phyloP scores from a whole-genome alignment of 2,329 filamentous ascomycete species.

The Cladosporium phlei region DNA sequence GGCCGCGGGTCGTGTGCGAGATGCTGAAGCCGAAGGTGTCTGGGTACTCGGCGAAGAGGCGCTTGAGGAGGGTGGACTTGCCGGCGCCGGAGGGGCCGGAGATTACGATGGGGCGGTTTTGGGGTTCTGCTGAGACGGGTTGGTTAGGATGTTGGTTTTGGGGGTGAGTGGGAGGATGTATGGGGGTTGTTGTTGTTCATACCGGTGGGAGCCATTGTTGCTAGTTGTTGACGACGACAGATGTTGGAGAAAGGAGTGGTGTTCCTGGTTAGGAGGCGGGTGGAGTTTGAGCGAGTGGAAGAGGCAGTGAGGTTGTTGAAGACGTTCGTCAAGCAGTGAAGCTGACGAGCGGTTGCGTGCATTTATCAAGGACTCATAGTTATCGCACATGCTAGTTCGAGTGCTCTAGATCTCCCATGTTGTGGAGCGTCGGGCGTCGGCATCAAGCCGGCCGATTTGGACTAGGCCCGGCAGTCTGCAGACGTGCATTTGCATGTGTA shows the following conservation, averaged over 20 bases:
- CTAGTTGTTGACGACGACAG: constrained; percentile 6
- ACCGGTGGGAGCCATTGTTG: constrained; percentile 20
- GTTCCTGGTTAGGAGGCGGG: neutral
- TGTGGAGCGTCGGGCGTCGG: neutral
- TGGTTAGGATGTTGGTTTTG: constrained; percentile 9
- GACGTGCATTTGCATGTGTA: too few species aligned
- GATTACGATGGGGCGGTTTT: constrained; percentile 62
- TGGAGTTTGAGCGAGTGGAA: too few species aligned
- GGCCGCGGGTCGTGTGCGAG: constrained; percentile 70
- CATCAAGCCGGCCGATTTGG: too few species aligned
- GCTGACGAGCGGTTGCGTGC: constrained; percentile 16
- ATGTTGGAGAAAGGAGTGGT: neutral
- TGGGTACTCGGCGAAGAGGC: constrained; percentile 62
- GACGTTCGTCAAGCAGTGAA: constrained; percentile 19
- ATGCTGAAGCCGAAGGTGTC: constrained; percentile 61
- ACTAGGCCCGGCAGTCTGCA: too few species aligned
- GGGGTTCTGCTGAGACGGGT: constrained; percentile 8
- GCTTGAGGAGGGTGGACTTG: constrained; percentile 74
- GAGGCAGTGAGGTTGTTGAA: too few species aligned
- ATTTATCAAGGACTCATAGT: neutral
- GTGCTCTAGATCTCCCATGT: neutral
- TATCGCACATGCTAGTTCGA: neutral
- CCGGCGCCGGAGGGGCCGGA: constrained; percentile 75
- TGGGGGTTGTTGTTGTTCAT: neutral
- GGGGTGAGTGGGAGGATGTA: constrained; percentile 3